A percentile compares a stretch with the other conserved stretches of the same genome.
Conservation (phyloP, 768 basidiomycete genomes). For the Termitomyces bulborhizus region DNA sequence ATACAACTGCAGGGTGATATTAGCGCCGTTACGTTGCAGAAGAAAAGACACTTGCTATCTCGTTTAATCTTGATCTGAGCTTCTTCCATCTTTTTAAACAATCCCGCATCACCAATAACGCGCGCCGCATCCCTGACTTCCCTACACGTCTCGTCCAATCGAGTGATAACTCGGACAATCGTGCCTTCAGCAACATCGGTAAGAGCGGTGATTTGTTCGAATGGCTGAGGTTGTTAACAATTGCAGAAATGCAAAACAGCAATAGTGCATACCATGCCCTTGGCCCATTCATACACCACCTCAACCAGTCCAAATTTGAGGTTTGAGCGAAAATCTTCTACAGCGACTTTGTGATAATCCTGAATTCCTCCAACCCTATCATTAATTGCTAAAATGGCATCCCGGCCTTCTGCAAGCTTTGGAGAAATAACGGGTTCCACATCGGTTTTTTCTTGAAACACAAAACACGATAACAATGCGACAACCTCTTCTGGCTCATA, state of each 20-base stretch:
- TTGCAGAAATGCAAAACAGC: background rate
- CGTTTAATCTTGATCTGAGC: conserved; percentile 90
- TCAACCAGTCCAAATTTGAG: conserved; percentile 92
- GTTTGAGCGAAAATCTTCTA: conserved; percentile 69
- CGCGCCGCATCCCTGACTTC: conserved; percentile 96
- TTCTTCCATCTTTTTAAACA: conserved; percentile 98
- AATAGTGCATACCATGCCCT: conserved; percentile 78
- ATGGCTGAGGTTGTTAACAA: conserved; percentile 55
- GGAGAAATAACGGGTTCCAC: conserved; percentile 77
- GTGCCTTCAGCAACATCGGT: conserved; percentile 97
- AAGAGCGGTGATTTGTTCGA: conserved; percentile 86
- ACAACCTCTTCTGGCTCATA: conserved; percentile 97
- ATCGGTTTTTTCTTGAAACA: conserved; percentile 98
- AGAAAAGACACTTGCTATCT: conserved; percentile 66
- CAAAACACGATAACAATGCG: conserved; percentile 91
- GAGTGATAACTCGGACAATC: conserved; percentile 92
- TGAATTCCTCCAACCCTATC: conserved; percentile 80
- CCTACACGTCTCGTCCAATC: conserved; percentile 93
- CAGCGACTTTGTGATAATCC: conserved; percentile 68
- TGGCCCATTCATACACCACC: conserved; percentile 99
- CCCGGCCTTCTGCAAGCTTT: conserved; percentile 75
- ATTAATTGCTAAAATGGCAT: conserved; percentile 69
- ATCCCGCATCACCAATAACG: conserved; percentile 91
- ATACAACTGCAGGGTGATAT: conserved; percentile 54
- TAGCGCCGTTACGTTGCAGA: conserved; percentile 4